Base-by-base conservation (phyloP, 495 filamentous ascomycete genomes). In the Entonaema liquescens region DNA sequence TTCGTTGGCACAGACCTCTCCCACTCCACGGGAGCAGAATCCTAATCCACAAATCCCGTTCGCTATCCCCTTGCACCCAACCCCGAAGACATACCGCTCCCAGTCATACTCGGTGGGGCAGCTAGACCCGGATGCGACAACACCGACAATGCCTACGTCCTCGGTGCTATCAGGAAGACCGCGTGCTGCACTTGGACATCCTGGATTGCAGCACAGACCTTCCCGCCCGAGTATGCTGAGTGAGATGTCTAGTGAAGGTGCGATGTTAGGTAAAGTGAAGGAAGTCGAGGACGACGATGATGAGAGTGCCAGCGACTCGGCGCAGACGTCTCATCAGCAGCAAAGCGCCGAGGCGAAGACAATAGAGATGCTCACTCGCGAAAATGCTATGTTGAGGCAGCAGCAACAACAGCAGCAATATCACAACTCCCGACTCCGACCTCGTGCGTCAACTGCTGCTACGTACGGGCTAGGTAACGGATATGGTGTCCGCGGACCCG, bases 71-170 rank as follows among this genome's bases (percentile, higher is more conserved):
- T 83, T 98, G 13, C 92, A 97, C 67, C 94, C 94, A 3, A 95
- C 93, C 0, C 92, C 91, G 9, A 95, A 97, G 75, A 95, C 92
- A 1, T 96, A 96, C 74, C 91, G 95, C 31, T 99, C 95, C 13
- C 93, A 97, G 80, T 99, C 95, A 5, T 98, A 98, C 77, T 98
- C 95, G 1, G 94, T 97, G 28, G 95, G 95, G 25, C 95, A 99
- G 77, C 79, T 92, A 67, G 94, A 97, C 25, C 86, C 90, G 6
- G 93, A 97, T 68, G 76, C 86, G 15, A 81, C 81, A 59, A 80
- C 85, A 67, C 69, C 83, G 40, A 77, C 83, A 17, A 75, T 75
- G 76, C 82, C 70, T 71, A 72, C 78, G 25, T 81, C 73, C 38
- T 79, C 80, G 50, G 76, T 77, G 74, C 83, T 82, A 58, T 79